phyloP scores from a whole-genome alignment of 2,329 filamentous ascomycete species.

The Pseudogymnoascus sp. region DNA sequence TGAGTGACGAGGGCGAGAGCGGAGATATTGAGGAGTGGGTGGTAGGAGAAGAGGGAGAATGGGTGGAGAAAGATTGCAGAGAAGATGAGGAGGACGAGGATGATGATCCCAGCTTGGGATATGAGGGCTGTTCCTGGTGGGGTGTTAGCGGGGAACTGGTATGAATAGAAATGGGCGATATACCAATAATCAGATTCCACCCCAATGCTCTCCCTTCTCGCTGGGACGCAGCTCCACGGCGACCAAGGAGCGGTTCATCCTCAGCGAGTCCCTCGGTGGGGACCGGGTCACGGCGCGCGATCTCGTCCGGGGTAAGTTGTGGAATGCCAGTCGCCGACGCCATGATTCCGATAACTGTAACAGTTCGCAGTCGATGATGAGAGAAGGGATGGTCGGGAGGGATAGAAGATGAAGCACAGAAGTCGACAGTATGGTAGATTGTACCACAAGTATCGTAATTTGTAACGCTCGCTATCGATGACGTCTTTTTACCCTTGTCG shows the following conservation, averaged over 20 bases:
- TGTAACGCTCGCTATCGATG: neutral
- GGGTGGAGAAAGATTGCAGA: constrained; percentile 60
- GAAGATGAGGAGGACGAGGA: constrained; percentile 74
- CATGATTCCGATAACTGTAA: constrained; percentile 39
- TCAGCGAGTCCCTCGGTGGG: constrained; percentile 37
- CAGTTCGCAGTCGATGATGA: constrained; percentile 12
- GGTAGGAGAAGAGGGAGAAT: constrained; percentile 77
- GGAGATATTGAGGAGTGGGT: constrained; percentile 65
- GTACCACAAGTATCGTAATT: neutral
- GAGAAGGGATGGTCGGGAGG: neutral
- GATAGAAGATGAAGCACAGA: neutral
- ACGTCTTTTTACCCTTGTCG: neutral
- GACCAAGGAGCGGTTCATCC: constrained; percentile 64
- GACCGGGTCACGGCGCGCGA: constrained; percentile 25
- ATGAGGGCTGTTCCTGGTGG: constrained; percentile 68
- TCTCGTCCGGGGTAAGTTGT: constrained; percentile 38
- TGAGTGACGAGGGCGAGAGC: constrained; percentile 71
- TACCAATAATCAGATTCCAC: constrained; percentile 50
- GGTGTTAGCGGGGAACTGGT: constrained; percentile 16
- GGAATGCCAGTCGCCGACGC: constrained; percentile 63
- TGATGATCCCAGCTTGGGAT: constrained; percentile 69
- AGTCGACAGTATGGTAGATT: neutral
- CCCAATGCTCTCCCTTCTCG: constrained; percentile 54
- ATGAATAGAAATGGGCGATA: neutral
- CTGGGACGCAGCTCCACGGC: constrained; percentile 67